phyloP scores from a whole-genome alignment of 306 rosid species.

The Quercus bicolor region DNA sequence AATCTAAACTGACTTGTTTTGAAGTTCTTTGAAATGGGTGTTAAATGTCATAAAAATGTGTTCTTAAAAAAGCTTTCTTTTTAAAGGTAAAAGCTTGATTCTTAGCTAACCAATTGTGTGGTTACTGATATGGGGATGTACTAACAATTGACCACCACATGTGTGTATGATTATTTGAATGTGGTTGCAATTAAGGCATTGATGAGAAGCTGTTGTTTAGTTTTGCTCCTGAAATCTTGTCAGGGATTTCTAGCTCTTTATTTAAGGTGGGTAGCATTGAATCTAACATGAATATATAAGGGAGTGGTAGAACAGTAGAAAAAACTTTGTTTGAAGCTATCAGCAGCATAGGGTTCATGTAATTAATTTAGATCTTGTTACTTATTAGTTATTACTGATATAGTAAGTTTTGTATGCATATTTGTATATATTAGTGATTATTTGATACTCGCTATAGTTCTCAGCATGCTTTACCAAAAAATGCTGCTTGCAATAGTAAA shows the following conservation, averaged over 20 bases:
- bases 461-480: neutral
- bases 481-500: neutral
- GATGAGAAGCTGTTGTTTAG: neutral
- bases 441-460: slow-evolving; percentile 5
- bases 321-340: neutral
- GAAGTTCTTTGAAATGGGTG: neutral
- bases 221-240: neutral
- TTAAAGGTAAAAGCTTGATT: neutral
- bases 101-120: neutral
- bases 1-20: neutral
- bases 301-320: neutral
- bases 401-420: no score
- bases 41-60: neutral
- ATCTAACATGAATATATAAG: neutral
- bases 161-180: neutral
- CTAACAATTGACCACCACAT: neutral
- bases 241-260: neutral
- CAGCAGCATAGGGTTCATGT: neutral
- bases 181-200: neutral
- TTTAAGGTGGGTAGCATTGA: neutral
- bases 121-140: neutral
- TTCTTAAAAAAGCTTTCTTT: neutral
- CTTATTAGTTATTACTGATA: no score
- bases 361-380: no score
- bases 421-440: neutral